Evolutionary conservation across 179 eudicot species (phyloP).

Genomic region (Silene coronaria): DNA sequence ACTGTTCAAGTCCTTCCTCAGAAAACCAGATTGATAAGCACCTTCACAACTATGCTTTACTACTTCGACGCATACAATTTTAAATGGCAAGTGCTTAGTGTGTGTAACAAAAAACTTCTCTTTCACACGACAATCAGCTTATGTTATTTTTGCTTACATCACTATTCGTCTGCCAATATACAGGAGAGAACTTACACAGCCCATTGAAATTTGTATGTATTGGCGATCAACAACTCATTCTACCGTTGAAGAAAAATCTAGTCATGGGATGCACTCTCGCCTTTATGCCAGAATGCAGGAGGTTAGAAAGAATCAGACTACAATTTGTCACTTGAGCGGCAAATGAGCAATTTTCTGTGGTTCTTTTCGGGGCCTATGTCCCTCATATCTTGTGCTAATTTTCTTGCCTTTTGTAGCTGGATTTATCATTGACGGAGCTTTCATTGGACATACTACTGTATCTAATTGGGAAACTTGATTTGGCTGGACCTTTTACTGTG

Average conservation of each 20-base stretch:
- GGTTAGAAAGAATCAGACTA: constrained; percentile 40
- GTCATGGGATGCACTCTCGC: constrained; percentile 38
- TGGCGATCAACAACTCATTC: constrained; percentile 44
- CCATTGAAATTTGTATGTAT: constrained; percentile 59
- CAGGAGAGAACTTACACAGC: constrained; percentile 78
- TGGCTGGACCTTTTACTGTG: constrained; percentile 89
- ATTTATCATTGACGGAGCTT: constrained; percentile 63
- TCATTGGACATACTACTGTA: constrained; percentile 76
- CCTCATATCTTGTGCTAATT: not conserved
- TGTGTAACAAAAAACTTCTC: not conserved
- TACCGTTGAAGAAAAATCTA: constrained; percentile 34
- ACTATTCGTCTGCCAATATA: constrained; percentile 25
- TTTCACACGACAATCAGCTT: constrained; percentile 1
- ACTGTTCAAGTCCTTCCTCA: constrained; percentile 49
- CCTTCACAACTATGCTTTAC: constrained; percentile 39
- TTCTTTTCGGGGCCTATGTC: not conserved
- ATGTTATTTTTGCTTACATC: not conserved
- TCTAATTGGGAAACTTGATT: constrained; percentile 68
- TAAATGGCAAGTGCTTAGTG: constrained; percentile 53
- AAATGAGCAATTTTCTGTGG: not conserved
- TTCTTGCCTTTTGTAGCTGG: constrained; percentile 47
- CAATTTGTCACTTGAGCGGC: constrained; percentile 3
- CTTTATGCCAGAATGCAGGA: constrained; percentile 61
- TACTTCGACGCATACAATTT: constrained; percentile 60
- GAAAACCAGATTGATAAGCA: constrained; percentile 76